phyloP scores from a whole-genome alignment of 768 basidiomycete genomes.

The Austroboletus eburneus region DNA sequence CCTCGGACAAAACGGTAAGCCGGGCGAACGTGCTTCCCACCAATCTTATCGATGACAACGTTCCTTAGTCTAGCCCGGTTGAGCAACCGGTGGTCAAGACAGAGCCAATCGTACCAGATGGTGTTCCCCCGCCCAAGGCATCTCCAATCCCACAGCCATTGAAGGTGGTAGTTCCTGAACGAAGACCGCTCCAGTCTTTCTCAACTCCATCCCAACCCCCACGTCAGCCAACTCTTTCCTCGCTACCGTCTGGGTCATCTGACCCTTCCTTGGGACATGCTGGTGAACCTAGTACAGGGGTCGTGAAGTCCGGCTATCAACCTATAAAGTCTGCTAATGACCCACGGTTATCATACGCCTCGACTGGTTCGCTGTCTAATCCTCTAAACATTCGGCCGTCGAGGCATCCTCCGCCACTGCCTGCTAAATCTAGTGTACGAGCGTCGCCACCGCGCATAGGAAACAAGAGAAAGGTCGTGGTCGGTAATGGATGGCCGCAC shows the following conservation, averaged over 20 bases:
- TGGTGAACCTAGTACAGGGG: constrained; percentile 13
- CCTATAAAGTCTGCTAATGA: constrained; percentile 29
- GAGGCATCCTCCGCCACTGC: constrained; percentile 11
- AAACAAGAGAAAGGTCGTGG: constrained; percentile 29
- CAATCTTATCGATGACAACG: constrained; percentile 1
- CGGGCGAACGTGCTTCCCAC: neutral
- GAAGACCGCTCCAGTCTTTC: constrained; percentile 1
- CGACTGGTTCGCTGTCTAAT: constrained; percentile 45
- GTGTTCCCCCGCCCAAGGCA: constrained; percentile 10
- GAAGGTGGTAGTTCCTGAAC: constrained; percentile 14
- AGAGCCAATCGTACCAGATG: constrained; percentile 12
- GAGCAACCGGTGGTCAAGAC: constrained; percentile 18
- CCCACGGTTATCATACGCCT: constrained; percentile 34
- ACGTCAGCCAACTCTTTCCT: constrained; percentile 5
- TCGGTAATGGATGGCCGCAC: constrained; percentile 49
- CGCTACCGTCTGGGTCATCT: constrained; percentile 18
- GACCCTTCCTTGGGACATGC: constrained; percentile 12
- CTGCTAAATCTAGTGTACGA: constrained; percentile 8
- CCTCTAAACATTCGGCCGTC: constrained; percentile 55
- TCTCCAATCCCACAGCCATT: constrained; percentile 9
- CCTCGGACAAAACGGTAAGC: constrained; percentile 17
- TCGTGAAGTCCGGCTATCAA: constrained; percentile 22
- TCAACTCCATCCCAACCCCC: constrained; percentile 14
- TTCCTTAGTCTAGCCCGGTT: constrained; percentile 12
- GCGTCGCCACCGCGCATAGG: constrained; percentile 11